phyloP scores from a whole-genome alignment of 371 early-diverging fungal species.

The Basidiobolus meristosporus region DNA sequence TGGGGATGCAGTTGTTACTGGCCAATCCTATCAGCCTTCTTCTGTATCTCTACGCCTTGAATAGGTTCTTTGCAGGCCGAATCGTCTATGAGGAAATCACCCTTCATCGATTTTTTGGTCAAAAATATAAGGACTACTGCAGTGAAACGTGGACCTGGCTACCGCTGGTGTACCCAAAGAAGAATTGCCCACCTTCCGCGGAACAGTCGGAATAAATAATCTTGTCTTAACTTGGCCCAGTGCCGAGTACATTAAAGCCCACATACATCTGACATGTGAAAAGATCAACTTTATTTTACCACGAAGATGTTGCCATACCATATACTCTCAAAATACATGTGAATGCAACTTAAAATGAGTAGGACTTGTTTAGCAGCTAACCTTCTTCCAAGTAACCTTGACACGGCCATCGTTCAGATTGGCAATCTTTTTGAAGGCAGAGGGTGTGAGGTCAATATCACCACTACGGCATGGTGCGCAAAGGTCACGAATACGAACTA shows the following conservation, averaged over 20 bases:
- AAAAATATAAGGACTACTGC: constrained; percentile 40
- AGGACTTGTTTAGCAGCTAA: too few relatives aligned
- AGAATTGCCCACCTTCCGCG: too few relatives aligned
- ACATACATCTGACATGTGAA: too few relatives aligned
- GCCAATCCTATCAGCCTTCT: constrained; percentile 54
- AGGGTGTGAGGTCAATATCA: constrained; percentile 1
- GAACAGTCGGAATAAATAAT: too few relatives aligned
- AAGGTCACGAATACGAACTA: constrained; percentile 5
- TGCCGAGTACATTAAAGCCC: too few relatives aligned
- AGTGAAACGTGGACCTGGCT: too few relatives aligned
- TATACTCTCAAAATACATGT: too few relatives aligned
- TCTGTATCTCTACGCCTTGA: constrained; percentile 34
- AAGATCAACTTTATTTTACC: too few relatives aligned
- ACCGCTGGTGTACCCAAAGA: too few relatives aligned
- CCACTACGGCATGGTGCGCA: constrained; percentile 1
- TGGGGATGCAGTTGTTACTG: constrained; percentile 45
- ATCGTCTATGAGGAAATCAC: constrained; percentile 55
- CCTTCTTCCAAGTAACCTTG: constrained; percentile 18
- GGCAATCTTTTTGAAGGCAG: constrained; percentile 2
- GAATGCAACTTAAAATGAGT: too few relatives aligned
- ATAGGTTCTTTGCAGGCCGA: constrained; percentile 48
- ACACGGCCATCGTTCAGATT: constrained; percentile 1
- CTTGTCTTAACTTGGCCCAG: too few relatives aligned
- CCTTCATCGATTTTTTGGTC: constrained; percentile 58
- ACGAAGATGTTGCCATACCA: too few relatives aligned